These are phyloP conservation scores for Aspergillus ostianus DNA, from an alignment of 495 filamentous ascomycete species.

Conservation along the genomic window DNA sequence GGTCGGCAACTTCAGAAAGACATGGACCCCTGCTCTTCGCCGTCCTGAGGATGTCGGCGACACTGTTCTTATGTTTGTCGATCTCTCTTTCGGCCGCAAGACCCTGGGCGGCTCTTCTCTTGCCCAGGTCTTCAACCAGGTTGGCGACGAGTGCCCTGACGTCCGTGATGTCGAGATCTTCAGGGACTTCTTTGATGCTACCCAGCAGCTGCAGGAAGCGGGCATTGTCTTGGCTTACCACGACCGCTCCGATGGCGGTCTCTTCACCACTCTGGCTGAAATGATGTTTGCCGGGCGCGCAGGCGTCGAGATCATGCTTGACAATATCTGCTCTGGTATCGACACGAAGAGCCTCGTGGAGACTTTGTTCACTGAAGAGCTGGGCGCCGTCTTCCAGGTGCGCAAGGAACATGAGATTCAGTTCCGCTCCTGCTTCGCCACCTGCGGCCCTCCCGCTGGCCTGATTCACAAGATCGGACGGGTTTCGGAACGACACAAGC, in stretches of 20 bases:
- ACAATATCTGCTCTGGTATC: constrained; percentile 57
- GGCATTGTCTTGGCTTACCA: constrained; percentile 93
- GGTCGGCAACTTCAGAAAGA: constrained; percentile 74
- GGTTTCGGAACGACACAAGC: constrained; percentile 67
- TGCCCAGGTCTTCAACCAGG: constrained; percentile 85
- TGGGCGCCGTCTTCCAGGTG: constrained; percentile 97
- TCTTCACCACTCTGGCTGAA: constrained; percentile 88
- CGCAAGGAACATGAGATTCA: constrained; percentile 76
- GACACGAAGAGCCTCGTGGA: constrained; percentile 64
- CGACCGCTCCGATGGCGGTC: constrained; percentile 88
- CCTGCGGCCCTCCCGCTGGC: constrained; percentile 78
- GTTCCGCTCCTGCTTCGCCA: constrained; percentile 89
- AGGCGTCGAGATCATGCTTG: constrained; percentile 81
- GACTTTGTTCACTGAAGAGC: constrained; percentile 90
- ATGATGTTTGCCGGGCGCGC: constrained; percentile 99
- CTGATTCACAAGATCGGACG: constrained; percentile 80
- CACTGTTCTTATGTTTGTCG: constrained; percentile 85
- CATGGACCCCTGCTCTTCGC: constrained; percentile 90
- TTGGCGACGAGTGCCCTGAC: constrained; percentile 82
- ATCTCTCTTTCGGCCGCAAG: constrained; percentile 74
- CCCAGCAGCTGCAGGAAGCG: constrained; percentile 79
- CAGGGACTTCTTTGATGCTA: constrained; percentile 89
- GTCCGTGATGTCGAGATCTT: constrained; percentile 77
- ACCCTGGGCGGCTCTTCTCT: constrained; percentile 88
- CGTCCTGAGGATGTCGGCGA: constrained; percentile 85